Conservation (phyloP, 148 eudicot genomes). For the Diospyros kaki region DNA sequence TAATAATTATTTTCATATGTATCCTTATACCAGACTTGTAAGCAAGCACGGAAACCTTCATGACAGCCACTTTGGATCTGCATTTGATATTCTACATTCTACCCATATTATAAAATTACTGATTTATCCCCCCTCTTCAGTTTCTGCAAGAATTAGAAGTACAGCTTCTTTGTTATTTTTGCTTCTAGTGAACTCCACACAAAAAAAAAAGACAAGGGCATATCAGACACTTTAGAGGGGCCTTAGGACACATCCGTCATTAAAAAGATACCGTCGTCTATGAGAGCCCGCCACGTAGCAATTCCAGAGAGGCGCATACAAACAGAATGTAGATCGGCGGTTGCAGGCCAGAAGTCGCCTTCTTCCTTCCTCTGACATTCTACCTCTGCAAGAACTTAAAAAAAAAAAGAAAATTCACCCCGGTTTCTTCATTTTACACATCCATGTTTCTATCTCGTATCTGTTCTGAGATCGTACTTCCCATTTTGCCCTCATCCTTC, state of each 20-base stretch:
- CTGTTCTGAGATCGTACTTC: background rate
- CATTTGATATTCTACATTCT: background rate
- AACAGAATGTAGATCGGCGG: constrained; percentile 30
- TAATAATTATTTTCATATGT: no score
- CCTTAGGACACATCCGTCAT: constrained; percentile 4
- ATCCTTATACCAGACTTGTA: background rate
- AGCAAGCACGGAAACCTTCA: background rate
- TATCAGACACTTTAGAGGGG: background rate
- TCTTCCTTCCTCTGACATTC: constrained; percentile 65
- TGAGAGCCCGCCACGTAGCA: constrained; percentile 15
- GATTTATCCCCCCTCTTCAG: background rate
- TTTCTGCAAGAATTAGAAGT: no score
- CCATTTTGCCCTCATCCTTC: constrained; percentile 18
- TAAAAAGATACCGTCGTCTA: background rate
- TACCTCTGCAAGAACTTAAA: constrained; percentile 30
- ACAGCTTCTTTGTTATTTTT: no score
- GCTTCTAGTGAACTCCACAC: no score
- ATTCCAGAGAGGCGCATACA: constrained; percentile 8
- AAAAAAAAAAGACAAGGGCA: background rate
- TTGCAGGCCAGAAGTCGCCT: constrained; percentile 43
- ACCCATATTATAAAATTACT: background rate
- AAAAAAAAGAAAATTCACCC: background rate
- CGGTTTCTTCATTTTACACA: background rate
- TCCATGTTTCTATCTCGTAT: background rate
- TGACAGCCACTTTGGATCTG: background rate